Base-by-base conservation (phyloP, 2,329 filamentous ascomycete species). In the Fusarium sp. region DNA sequence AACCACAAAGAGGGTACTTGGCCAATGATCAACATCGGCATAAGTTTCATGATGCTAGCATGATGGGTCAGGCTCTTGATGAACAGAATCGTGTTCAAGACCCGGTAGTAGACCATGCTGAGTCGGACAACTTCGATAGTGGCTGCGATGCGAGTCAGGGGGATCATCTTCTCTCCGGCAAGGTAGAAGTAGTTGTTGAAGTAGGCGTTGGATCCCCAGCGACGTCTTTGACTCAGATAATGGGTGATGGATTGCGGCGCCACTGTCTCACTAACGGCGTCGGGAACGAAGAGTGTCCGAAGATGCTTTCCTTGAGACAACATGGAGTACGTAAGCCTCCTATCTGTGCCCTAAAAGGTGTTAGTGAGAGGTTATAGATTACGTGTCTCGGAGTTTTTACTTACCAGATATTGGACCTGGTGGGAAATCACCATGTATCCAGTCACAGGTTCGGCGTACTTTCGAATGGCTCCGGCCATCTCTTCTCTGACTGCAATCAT, bases 151-250 rank as follows among this genome's bases (percentile, higher is more conserved):
- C 80, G 79, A 4, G 80, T 82, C 20, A 82, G 66, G 20, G 74
- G 86, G 64, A 84, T 88, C 79, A 82, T 82, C 31, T 80, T 79
- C 45, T 80, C 76, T 16, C 80, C 80, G 6, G 70, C 73, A 1
- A 79, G 69, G 37, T 82, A 82, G 40, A 80, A 82, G 54, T 80
- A 82, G 47, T 82, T 82, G 77, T 82, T 82, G 67, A 81, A 82
- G 64, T 82, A 82, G 6, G 80, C 80, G 16, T 82, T 82, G 3
- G 78, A 80, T 4, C 80, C 80, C 80, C 80, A 82, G 9, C 80
- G 73, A 6, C 80, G 78, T 2, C 80, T 72, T 67, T 82, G 80
- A 52, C 75, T 79, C 29, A 82, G 77, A 42, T 82, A 82, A 67
- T 82, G 80, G 31, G 76, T 72, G n/a, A 82, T 60, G 1, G 77